These are phyloP conservation scores for Ilyonectria destructans DNA, from an alignment of 2,329 filamentous ascomycete genomes.

Conservation along the genomic window DNA sequence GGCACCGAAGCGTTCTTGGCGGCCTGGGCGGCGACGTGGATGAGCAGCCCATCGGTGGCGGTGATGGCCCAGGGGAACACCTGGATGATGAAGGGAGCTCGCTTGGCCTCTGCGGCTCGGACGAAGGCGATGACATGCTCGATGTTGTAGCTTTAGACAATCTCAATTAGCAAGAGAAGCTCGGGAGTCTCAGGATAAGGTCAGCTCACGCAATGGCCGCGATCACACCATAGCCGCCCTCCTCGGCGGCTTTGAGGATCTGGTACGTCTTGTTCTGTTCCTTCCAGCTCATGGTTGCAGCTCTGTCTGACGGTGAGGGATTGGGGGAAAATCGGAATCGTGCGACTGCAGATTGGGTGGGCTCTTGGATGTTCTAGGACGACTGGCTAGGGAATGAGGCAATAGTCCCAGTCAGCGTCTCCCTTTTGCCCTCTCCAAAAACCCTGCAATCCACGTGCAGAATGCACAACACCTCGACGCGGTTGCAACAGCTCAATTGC, in stretches of 20 bases:
- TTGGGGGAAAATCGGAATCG: not conserved
- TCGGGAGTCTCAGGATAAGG: not conserved
- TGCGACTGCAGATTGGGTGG: constrained; percentile 13
- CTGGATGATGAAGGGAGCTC: constrained; percentile 78
- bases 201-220: constrained; percentile 33
- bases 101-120: constrained; percentile 77
- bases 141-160: constrained; percentile 73
- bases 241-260: constrained; percentile 38
- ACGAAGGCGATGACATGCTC: constrained; percentile 80
- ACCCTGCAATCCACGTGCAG: constrained; percentile 14
- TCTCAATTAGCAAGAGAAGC: constrained; percentile 47
- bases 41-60: constrained; percentile 67
- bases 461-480: constrained; percentile 1
- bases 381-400: constrained; percentile 1
- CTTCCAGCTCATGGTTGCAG: constrained; percentile 30
- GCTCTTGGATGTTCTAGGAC: not conserved
- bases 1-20: constrained; percentile 71
- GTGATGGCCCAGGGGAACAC: constrained; percentile 82
- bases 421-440: not conserved
- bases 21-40: constrained; percentile 69
- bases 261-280: constrained; percentile 36
- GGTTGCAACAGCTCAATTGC: constrained; percentile 9
- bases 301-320: not conserved
- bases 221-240: constrained; percentile 36
- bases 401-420: not conserved